A percentile compares a stretch with the other conserved stretches of the same genome.
phyloP scores from a whole-genome alignment of 2,329 filamentous ascomycete species.

The Colletotrichum lupini region DNA sequence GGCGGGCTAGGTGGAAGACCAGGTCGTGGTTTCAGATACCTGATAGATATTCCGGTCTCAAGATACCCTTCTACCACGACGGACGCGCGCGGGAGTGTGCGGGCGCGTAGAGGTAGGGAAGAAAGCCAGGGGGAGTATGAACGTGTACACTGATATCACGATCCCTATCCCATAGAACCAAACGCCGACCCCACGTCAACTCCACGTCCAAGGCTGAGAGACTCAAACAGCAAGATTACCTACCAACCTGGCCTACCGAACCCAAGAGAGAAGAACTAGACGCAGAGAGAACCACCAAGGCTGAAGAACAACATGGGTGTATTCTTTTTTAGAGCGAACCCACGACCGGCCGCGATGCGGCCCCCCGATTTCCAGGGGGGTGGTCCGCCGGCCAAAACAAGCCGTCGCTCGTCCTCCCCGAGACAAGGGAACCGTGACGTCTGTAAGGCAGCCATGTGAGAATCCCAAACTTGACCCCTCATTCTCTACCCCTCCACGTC shows the following conservation, averaged over 20 bases:
- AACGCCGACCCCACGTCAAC: not conserved
- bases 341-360: not conserved
- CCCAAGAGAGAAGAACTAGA: not conserved
- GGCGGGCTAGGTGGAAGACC: not conserved
- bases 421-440: slow-evolving; percentile 20
- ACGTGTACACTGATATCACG: not conserved
- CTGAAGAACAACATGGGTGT: not conserved
- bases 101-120: not conserved
- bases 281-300: not conserved
- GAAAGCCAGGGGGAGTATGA: not conserved
- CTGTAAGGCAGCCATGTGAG: not conserved
- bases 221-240: not conserved
- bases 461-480: not conserved
- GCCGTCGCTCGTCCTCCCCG: slow-evolving; percentile 8
- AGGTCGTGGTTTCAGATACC: not conserved
- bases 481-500: not conserved
- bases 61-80: not conserved
- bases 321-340: not conserved
- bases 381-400: not conserved
- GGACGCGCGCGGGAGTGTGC: not conserved
- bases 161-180: not conserved
- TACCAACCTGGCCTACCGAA: not conserved
- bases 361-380: not conserved
- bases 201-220: not conserved
- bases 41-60: not conserved